Evolutionary conservation across 768 basidiomycete genomes (phyloP), one percentile per base, ranked within the genome.

Genomic region (Baorangia bicolor): DNA sequence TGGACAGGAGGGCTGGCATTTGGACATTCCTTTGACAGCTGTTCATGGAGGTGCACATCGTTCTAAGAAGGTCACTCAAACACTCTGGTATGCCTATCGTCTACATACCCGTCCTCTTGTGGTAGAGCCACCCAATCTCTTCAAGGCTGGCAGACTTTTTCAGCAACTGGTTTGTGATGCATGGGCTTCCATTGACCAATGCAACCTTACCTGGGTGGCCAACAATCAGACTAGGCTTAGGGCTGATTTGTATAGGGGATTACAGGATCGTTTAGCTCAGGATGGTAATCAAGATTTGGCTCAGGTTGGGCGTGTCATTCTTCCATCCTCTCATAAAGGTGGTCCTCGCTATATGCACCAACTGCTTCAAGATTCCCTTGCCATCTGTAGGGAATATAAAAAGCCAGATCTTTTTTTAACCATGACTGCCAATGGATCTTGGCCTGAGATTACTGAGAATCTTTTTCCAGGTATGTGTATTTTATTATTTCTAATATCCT

Each of bases 341-440:
- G 67, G 80, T 5, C 61, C 78, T n/a, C 55, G 71, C 0, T 57
- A 79, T 33, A 81, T 83, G 78, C 60, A 69, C 0, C 74, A 79
- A 47, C 60, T 65, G 0, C 77, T 72, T 34, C 78, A 82, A 28
- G 80, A 83, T 55, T 63, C 78, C 0, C 68, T 83, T 68, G 79
- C 82, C 0, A 68, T 85, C 25, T 73, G 69, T 11, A 60, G 74
- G 0, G 61, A 69, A 35, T 77, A 62, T 41, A 56, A 59, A 1
- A 75, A 73, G 8, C 64, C 74, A 11, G 78, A 82, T 45, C 56
- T 83, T 1, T 83, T 83, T 42, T 51, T 84, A 0, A 85, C 81
- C 0, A 74, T 83, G 69, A 84, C 81, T 11, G 68, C 73, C 9
- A 85, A 84, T 69, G 78, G 79, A 1, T 44, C 66, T 0, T 85